Percentiles rank a stretch among this genome's conserved stretches.
phyloP scores from a whole-genome alignment of 2,329 filamentous ascomycete species.

The Cryphonectria nitschkei region DNA sequence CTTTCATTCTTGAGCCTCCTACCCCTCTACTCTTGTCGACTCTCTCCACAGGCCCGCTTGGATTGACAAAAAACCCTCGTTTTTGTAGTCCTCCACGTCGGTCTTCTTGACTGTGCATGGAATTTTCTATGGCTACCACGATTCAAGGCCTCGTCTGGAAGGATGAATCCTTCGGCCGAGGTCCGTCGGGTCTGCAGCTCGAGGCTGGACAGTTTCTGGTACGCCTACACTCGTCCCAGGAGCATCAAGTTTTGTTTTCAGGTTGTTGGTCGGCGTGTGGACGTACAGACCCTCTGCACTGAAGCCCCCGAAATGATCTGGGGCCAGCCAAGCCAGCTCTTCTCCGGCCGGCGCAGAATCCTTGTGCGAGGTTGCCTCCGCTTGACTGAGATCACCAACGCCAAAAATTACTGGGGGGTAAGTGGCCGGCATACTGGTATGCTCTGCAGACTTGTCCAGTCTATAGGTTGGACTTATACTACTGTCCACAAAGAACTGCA shows the following conservation, averaged over 20 bases:
- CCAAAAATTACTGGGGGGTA: slow-evolving; percentile 20
- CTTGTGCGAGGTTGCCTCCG: neutral
- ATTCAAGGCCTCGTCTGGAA: neutral
- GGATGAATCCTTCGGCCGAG: neutral
- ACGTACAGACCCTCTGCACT: slow-evolving; percentile 28
- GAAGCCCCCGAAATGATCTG: slow-evolving; percentile 24
- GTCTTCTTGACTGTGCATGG: neutral
- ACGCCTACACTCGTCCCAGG: slow-evolving; percentile 18
- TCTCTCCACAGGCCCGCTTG: too few species aligned
- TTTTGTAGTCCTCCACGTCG: too few species aligned
- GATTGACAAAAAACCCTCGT: too few species aligned
- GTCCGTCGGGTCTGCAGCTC: neutral
- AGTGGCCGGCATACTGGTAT: slow-evolving; percentile 7
- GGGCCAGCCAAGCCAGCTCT: neutral
- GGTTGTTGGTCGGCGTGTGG: slow-evolving; percentile 24
- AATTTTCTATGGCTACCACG: neutral
- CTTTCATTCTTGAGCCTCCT: too few species aligned
- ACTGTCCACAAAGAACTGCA: slow-evolving; percentile 64
- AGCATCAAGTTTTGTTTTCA: slow-evolving; percentile 32
- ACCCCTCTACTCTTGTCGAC: too few species aligned
- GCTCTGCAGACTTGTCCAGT: slow-evolving; percentile 27
- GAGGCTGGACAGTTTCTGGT: neutral
- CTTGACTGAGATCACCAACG: slow-evolving; percentile 20
- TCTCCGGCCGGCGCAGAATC: neutral
- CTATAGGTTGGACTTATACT: slow-evolving; percentile 33